phyloP scores from a whole-genome alignment of 257 asterid species.

The Nicotiana undulata region DNA sequence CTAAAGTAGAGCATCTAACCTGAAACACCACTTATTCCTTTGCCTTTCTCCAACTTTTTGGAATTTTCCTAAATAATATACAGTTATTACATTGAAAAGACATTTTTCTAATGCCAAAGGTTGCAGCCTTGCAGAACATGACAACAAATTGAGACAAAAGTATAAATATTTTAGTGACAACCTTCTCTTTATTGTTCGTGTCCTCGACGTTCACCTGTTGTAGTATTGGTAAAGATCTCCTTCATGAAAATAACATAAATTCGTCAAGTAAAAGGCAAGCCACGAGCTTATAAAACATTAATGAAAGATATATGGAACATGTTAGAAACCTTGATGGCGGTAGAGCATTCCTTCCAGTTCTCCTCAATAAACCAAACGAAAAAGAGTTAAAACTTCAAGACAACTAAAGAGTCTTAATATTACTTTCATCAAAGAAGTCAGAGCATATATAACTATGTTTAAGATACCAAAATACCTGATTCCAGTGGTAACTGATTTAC shows the following conservation, averaged over 20 bases:
- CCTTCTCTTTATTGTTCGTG: constrained; percentile 38
- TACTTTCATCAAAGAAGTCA: background rate
- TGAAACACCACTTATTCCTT: constrained; percentile 50
- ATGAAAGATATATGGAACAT: constrained; percentile 11
- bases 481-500: constrained; percentile 5
- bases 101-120: background rate
- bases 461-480: constrained; percentile 7
- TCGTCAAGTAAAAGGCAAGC: constrained; percentile 15
- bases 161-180: constrained; percentile 16
- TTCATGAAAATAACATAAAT: constrained; percentile 30
- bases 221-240: constrained; percentile 64
- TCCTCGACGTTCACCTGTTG: constrained; percentile 35
- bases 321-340: background rate
- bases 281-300: constrained; percentile 12
- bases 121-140: background rate
- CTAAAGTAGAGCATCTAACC: constrained; percentile 38
- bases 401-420: background rate
- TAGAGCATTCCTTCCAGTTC: constrained; percentile 22
- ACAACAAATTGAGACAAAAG: constrained; percentile 10
- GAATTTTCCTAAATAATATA: constrained; percentile 27
- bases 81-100: background rate
- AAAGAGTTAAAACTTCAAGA: background rate
- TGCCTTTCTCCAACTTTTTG: constrained; percentile 30
- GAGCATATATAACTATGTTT: background rate
- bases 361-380: constrained; percentile 37